Evolutionary conservation across 2,329 filamentous ascomycete genomes (phyloP), one percentile per base, ranked within the genome.

Genomic region (Knufia petricola): DNA sequence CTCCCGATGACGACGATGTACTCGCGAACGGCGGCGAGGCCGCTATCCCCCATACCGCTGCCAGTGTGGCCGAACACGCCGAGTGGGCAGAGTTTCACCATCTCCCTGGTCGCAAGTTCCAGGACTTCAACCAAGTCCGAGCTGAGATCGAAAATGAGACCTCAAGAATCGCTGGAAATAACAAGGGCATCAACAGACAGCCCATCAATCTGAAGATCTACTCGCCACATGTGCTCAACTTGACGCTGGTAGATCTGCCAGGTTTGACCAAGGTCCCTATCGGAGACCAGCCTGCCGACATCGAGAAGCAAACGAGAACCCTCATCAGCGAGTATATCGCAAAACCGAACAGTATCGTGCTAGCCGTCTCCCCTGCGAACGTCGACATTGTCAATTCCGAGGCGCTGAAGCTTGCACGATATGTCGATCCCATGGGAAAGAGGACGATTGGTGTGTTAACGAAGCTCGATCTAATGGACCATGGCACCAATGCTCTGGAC

Each of bases 151-250:
- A 96, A 71, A 89, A 87, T 55, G 92, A 98, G 72, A 98, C 94
- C 17, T 81, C 87, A 51, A 82, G 92, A 60, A 94, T 98, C 72
- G 86, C 85, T 51, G 92, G 92, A 60, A 94, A 79, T 71, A 98
- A 98, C 73, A 96, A 96, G 70, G 92, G 92, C 61, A 98, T 98
- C 72, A 95, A 95, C 67, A 78, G 92, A 55, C 87, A 94, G 64
- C 88, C 92, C 51, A 98, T 98, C 67, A 96, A 98, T 69, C 78
- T 98, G 58, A 96, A 96, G 66, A 92, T 98, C 55, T 98, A 95
- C 72, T 96, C 92, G 39, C 89, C 92, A 20, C 85, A 95, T 66
- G 92, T 98, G 52, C 78, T 98, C 52, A 98, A 94, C 69, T 74
- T 98, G 69, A 98, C 92, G 2, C 74, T 98, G 60, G 92, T 98